Base-by-base conservation (phyloP, 2,329 filamentous ascomycete genomes). In the Elsinoe arachidis region DNA sequence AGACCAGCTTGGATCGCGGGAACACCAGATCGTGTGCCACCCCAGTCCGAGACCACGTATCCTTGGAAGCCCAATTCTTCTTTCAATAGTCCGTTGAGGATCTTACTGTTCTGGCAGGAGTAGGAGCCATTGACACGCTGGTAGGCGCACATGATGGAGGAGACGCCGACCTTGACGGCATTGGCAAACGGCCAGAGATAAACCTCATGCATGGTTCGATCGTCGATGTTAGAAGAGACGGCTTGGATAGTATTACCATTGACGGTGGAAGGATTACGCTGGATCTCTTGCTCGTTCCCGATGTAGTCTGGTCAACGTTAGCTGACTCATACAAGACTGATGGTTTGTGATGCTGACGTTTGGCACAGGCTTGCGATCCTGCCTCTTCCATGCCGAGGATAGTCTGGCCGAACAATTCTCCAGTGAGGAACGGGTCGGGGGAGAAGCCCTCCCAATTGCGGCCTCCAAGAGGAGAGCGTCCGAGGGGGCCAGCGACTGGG, bases 1-100 rank as follows among this genome's bases (percentile, higher is more conserved):
- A 84, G 72, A 10, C 76, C 74, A 23, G 71, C 74, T 46, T 76
- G 67, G 15, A 75, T 74, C 15, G 74, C 66, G 3, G 71, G 63
- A 1, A 76, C 71, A 6, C 74, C 74, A 38, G 17, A 57, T 70
- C 70, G 60, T 70, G 70, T 17, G 39, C 58, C 61, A 51, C 63
- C 49, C 61, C 90, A 95, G 68, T 96, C 91, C 1, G 83, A 86
- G 76, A 93, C 87, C 10, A 93, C 82, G 57, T 55, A 62, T 15
- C 89, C 89, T 67, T 93, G 87, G 66, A 95, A 93, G 5, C 88
- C 89, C 1, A 92, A 76, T 67, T 93, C 88, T 60, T 91, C 87
- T 65, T 93, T 93, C 38, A 93, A 73, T 14, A 93, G 78, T 0
- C 85, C 86, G 64, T 91, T 93, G 62, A 93, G 76, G 1, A 91